Percentiles rank a stretch among this genome's conserved stretches.
phyloP scores from a whole-genome alignment of 805 yeast genomes.

The Suhomyces tanzawaensis region DNA sequence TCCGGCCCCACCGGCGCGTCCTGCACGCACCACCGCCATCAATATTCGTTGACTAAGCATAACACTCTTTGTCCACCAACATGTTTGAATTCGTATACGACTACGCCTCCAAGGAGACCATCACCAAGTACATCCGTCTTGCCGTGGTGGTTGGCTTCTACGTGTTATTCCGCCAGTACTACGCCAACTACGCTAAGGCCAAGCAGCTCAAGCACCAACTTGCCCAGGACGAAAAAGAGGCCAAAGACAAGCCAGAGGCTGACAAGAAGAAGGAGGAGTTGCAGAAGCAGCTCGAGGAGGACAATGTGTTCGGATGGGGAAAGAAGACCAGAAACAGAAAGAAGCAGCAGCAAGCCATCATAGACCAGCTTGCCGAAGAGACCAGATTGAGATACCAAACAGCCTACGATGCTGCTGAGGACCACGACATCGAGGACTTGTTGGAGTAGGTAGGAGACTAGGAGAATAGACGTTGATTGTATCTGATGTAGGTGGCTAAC shows the following conservation, averaged over 20 bases:
- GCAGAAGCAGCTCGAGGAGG: constrained; percentile 32
- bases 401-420: constrained; percentile 50
- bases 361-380: constrained; percentile 45
- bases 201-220: constrained; percentile 50
- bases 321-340: constrained; percentile 64
- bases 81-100: constrained; percentile 34
- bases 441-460: too few relatives aligned
- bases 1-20: neutral
- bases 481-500: too few relatives aligned
- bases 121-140: constrained; percentile 47
- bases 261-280: constrained; percentile 34
- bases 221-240: constrained; percentile 44
- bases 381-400: constrained; percentile 44
- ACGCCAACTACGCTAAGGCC: constrained; percentile 54
- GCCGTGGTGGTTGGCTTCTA: constrained; percentile 63
- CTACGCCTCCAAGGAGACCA: constrained; percentile 37
- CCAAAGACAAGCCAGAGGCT: constrained; percentile 33
- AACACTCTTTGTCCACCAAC: neutral
- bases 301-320: constrained; percentile 73
- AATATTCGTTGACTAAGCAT: neutral
- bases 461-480: too few relatives aligned
- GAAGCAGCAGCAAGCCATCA: constrained; percentile 51
- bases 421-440: constrained; percentile 67
- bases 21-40: neutral
- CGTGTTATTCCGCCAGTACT: constrained; percentile 54